Evolutionary conservation across 257 asterid species (phyloP), one percentile per base, ranked within the genome.

Genomic region (Nyctanthes arbortristis): DNA sequence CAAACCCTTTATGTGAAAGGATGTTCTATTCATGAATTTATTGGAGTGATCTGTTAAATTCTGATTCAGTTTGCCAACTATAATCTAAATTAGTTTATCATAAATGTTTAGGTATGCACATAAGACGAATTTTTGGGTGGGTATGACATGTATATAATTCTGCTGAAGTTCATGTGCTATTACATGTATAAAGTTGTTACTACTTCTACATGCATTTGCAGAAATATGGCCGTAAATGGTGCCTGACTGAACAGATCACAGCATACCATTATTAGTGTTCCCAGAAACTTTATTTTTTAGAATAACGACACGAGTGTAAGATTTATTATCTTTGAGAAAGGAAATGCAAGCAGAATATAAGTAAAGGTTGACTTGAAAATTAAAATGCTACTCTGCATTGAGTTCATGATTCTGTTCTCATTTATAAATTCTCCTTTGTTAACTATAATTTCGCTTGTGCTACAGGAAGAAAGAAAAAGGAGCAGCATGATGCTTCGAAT

Each of bases 401-500:
- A 37, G 57, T 34, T 27, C 69, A 62, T 52, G 65, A n/a, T 49
- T 49, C 37, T 33, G n/a, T 63, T 61, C 32, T 5, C 66, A 32
- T 33, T 18, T 9, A 20, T 13, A 25, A 22, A 3, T 27, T 35
- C 57, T 59, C 16, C 29, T 4, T 18, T 18, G 4, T 36, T 30
- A 5, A 40, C 18, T 56, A 13, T 45, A 31, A 43, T 29, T 30
- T 35, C 55, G 33, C 49, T 54, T 67, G 54, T 74, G 67, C 74
- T 67, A 59, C 90, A 93, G 99, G 96, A 65, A 82, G 81, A 76
- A 94, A 91, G 97, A 91, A 89, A 68, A 94, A 91, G 80, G 97
- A 94, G 37, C 97, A 86, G 68, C 93, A 75, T 13, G 95, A 91
- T 76, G 82, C 89, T 65, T 73, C 43, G 22, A 86, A 88, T 76